A percentile compares a stretch with the other conserved stretches of the same genome.
Conservation (phyloP, 352 stramenopile species). For the Globisporangium okanoganense region DNA sequence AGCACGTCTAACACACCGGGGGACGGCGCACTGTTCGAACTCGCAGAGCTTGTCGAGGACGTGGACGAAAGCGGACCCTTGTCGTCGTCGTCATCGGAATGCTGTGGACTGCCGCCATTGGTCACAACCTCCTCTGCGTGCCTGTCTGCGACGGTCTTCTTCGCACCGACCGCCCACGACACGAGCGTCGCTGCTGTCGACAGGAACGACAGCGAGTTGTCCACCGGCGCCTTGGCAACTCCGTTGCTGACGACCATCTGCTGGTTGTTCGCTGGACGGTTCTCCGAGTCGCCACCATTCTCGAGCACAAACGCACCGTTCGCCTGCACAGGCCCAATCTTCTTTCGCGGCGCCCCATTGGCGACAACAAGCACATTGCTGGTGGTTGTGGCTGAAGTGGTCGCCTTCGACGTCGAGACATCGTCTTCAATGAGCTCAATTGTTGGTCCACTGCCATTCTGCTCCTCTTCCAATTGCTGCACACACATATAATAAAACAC, state of each 20-base stretch:
- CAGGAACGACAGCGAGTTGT: constrained; percentile 25
- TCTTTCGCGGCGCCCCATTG: constrained; percentile 14
- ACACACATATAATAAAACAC: background rate
- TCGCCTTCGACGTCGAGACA: background rate
- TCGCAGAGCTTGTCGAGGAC: constrained; percentile 49
- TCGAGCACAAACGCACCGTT: constrained; percentile 28
- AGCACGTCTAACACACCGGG: constrained; percentile 73
- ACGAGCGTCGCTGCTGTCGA: constrained; percentile 47
- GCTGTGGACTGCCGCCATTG: constrained; percentile 39
- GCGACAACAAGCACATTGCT: constrained; percentile 32
- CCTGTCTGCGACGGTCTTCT: constrained; percentile 26
- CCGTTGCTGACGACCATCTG: constrained; percentile 40
- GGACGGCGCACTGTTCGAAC: constrained; percentile 46
- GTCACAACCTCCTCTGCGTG: constrained; percentile 15
- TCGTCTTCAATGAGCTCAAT: constrained; percentile 48
- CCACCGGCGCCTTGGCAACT: constrained; percentile 8
- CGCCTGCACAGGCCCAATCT: constrained; percentile 6
- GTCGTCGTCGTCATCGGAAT: constrained; percentile 67
- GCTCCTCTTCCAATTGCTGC: constrained; percentile 22
- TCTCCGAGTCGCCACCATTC: constrained; percentile 25
- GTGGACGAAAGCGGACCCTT: constrained; percentile 50
- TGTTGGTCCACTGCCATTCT: constrained; percentile 24
- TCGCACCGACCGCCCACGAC: constrained; percentile 58
- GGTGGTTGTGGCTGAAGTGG: constrained; percentile 12
- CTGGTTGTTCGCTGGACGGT: constrained; percentile 32